These are phyloP conservation scores for Trichoderma erinaceum DNA, from an alignment of 495 filamentous ascomycete species.

Conservation along the genomic window DNA sequence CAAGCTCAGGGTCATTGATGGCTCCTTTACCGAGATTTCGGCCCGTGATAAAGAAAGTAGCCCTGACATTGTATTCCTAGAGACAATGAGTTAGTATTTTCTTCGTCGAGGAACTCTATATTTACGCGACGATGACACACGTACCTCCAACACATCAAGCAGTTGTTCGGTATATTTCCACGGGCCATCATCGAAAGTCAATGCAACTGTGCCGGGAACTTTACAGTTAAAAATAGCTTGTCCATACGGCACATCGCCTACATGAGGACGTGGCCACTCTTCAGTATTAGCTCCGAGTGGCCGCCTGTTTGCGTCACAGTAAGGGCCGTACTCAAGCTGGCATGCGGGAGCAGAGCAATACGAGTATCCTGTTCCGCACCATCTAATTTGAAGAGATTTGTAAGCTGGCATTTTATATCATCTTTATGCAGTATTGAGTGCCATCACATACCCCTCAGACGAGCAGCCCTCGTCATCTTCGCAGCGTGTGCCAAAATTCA, in stretches of 20 bases:
- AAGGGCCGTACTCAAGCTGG: slow-evolving; percentile 57
- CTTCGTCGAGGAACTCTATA: neutral
- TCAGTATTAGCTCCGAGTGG: slow-evolving; percentile 58
- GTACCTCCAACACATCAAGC: slow-evolving; percentile 55
- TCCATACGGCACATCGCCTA: slow-evolving; percentile 55
- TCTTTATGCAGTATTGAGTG: neutral
- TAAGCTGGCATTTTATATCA: neutral
- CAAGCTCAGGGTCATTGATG: slow-evolving; percentile 55
- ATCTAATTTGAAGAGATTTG: slow-evolving; percentile 26
- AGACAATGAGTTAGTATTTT: neutral
- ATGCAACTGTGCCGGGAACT: slow-evolving; percentile 56
- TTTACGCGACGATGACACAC: neutral
- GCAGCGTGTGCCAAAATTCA: slow-evolving; percentile 41
- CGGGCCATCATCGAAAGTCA: slow-evolving; percentile 78
- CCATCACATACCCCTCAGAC: slow-evolving; percentile 42
- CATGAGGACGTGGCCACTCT: slow-evolving; percentile 49
- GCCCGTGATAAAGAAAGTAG: slow-evolving; percentile 76
- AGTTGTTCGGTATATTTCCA: slow-evolving; percentile 62
- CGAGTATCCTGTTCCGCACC: slow-evolving; percentile 53
- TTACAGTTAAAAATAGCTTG: slow-evolving; percentile 62
- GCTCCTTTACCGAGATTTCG: slow-evolving; percentile 66
- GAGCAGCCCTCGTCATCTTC: slow-evolving; percentile 58
- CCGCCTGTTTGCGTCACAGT: slow-evolving; percentile 61
- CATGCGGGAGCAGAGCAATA: slow-evolving; percentile 68
- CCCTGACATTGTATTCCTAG: slow-evolving; percentile 56